A percentile compares a stretch with the other conserved stretches of the same genome.
Conservation (phyloP, 139 green algal genomes). For the Monoraphidium neglectum region DNA sequence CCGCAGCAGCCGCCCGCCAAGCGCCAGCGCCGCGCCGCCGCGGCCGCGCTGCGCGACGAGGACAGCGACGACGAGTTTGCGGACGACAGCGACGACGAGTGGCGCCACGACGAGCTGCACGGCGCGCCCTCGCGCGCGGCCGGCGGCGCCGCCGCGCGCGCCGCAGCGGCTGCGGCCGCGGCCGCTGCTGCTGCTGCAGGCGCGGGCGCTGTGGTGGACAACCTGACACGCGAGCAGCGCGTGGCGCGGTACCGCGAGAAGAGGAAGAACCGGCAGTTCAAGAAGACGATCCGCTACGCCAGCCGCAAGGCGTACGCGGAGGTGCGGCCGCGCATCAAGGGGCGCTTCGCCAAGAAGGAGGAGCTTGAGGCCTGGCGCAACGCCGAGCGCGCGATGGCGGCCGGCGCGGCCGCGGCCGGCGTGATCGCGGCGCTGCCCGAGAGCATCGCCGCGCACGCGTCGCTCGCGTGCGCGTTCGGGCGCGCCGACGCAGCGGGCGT, state of each 20-base stretch:
- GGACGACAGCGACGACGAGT: too few relatives aligned
- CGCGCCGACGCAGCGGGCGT: too few relatives aligned
- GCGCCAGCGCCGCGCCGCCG: neutral
- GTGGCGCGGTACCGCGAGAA: slow-evolving; percentile 77
- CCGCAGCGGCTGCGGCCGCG: neutral
- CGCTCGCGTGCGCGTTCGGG: too few relatives aligned
- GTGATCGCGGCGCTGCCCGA: too few relatives aligned
- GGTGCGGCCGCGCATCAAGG: slow-evolving; percentile 85
- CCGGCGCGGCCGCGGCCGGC: neutral
- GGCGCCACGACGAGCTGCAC: too few relatives aligned
- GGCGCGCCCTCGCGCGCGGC: too few relatives aligned
- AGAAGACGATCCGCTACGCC: slow-evolving; percentile 88
- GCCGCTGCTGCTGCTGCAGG: neutral
- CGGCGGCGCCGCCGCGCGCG: neutral
- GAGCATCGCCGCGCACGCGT: too few relatives aligned
- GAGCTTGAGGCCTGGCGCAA: slow-evolving; percentile 63
- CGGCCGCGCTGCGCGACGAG: neutral
- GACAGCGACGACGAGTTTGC: too few relatives aligned
- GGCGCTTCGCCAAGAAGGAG: slow-evolving; percentile 78
- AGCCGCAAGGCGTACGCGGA: slow-evolving; percentile 87
- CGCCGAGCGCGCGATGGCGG: slow-evolving; percentile 32
- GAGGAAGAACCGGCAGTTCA: slow-evolving; percentile 71
- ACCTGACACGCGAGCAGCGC: slow-evolving; percentile 53
- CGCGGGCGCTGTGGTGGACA: slow-evolving; percentile 19
- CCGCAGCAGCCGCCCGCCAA: neutral